phyloP scores from a whole-genome alignment of 345 rosid genomes.

The Gossypium longicalyx region DNA sequence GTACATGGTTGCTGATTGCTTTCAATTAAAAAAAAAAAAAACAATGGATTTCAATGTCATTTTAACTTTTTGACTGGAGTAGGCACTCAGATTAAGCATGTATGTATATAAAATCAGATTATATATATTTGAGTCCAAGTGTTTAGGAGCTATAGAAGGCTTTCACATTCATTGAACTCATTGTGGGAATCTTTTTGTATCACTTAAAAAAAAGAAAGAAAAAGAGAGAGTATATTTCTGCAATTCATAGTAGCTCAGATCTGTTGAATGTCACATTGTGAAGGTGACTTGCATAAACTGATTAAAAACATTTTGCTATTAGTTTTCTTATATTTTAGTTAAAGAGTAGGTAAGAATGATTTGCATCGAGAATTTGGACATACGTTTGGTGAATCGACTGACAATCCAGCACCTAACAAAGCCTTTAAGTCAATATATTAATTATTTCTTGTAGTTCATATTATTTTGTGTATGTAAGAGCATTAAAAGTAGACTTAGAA shows the following conservation, averaged over 20 bases:
- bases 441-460: background rate
- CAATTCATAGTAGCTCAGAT: background rate
- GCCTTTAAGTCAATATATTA: background rate
- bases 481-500: too few relatives aligned
- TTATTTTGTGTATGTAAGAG: background rate
- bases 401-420: background rate
- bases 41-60: background rate
- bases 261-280: background rate
- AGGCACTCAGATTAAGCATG: background rate
- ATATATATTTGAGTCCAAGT: background rate
- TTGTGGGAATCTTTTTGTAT: slow-evolving; percentile 8
- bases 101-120: slow-evolving; percentile 8
- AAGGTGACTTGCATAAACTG: too few relatives aligned
- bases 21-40: background rate
- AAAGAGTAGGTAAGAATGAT: background rate
- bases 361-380: background rate
- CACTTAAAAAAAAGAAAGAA: too few relatives aligned
- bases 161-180: background rate
- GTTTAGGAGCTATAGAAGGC: slow-evolving; percentile 1
- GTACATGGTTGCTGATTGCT: background rate
- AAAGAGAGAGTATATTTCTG: background rate
- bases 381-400: background rate
- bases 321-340: too few relatives aligned
- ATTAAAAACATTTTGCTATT: too few relatives aligned
- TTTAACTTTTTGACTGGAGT: slow-evolving; percentile 10